phyloP scores from a whole-genome alignment of 768 basidiomycete genomes.

The Lentinus tigrinus region DNA sequence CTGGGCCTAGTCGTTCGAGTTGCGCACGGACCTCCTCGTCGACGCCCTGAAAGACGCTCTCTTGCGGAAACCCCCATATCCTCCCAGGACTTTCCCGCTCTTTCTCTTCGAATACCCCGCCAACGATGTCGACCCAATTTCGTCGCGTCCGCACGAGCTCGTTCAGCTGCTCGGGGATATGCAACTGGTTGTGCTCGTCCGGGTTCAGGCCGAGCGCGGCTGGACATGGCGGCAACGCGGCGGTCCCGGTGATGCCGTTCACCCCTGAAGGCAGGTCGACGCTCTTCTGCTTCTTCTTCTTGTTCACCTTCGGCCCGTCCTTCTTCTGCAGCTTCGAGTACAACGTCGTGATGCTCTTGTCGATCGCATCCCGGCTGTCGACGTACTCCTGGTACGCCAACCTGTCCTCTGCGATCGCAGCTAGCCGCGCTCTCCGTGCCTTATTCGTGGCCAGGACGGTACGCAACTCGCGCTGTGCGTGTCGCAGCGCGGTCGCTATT shows the following conservation, averaged over 20 bases:
- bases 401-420: conserved; percentile 76
- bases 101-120: conserved; percentile 73
- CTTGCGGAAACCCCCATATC: conserved; percentile 75
- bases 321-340: conserved; percentile 85
- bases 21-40: conserved; percentile 58
- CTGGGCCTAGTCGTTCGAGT: conserved; percentile 23
- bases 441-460: conserved; percentile 81
- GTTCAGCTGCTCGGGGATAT: conserved; percentile 65
- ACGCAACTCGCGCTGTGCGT: conserved; percentile 81
- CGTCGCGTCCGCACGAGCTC: conserved; percentile 74
- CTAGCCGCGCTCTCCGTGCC: conserved; percentile 71
- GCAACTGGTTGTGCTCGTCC: conserved; percentile 62
- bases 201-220: conserved; percentile 69
- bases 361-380: conserved; percentile 79
- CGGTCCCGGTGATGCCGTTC: conserved; percentile 23
- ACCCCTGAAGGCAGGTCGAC: conserved; percentile 32
- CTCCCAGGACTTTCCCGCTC: conserved; percentile 61
- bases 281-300: conserved; percentile 70
- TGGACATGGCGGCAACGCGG: conserved; percentile 58
- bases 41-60: conserved; percentile 74
- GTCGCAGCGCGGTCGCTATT: conserved; percentile 85
- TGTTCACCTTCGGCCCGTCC: conserved; percentile 63
- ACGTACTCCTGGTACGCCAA: conserved; percentile 92
- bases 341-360: conserved; percentile 74
- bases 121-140: conserved; percentile 78